Evolutionary conservation across 768 basidiomycete genomes (phyloP), one percentile per base, ranked within the genome.

Genomic region (Phanerochaete carnosa): DNA sequence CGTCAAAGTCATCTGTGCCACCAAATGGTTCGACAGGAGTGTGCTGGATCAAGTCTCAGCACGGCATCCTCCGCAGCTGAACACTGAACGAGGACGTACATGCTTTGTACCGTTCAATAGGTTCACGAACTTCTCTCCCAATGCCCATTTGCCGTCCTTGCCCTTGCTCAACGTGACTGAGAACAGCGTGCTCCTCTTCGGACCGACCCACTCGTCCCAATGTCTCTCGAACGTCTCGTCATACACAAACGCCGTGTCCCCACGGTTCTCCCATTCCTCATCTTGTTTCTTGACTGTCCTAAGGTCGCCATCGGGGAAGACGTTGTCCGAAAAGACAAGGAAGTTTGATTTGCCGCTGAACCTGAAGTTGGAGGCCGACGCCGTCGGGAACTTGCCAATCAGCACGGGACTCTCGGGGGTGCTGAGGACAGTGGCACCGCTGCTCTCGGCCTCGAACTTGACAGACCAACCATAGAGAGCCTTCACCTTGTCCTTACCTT

Each of bases 21-120:
- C 93, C 94, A 65, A 95, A 94, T 7, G 94, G 91, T 68, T 92
- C 89, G 46, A 94, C 89, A 19, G 92, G 93, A 22, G 79, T 73
- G 69, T 83, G 79, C 90, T 92, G 28, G n/a, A 13, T 11, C 19
- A 33, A 19, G 15, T n/a, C 8, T 52, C 30, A 52, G 51, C 25
- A n/a, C n/a, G n/a, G n/a, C n/a, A n/a, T n/a, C 2, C 25, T 19
- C 15, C 8, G 23, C 32, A 6, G 30, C 19, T 2, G 19, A 15
- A 23, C 26, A 25, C 7, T 22, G 15, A 12, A 22, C n/a, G 30
- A 12, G 16, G 46, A 69, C 86, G 59, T 73, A 93, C 93, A 74
- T 92, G 86, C 15, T 79, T 75, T 2, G 90, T 90, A 30, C 83
- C 89, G 57, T 81, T 77, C 60, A 93, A 74, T 35, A 87, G 79